Conservation (phyloP, 225 moss, liverwort and hornwort species). For the Straminergon stramineum region DNA sequence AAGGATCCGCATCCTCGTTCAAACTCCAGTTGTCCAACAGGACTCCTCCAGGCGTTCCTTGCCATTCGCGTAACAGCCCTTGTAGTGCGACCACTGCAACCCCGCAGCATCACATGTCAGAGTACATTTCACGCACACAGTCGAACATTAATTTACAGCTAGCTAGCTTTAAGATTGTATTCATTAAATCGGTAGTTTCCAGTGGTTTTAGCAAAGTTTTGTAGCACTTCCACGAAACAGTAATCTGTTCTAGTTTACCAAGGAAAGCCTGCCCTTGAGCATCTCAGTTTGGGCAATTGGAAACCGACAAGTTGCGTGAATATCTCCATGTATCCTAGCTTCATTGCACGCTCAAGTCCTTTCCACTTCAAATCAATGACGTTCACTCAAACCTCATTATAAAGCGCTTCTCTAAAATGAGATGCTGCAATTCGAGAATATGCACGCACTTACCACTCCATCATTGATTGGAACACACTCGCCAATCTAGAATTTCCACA, state of each 20-base stretch:
- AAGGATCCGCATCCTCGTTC: slow-evolving; percentile 24
- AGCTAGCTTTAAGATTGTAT: too few relatives aligned
- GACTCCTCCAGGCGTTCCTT: background rate
- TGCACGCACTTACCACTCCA: background rate
- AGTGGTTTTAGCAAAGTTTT: background rate
- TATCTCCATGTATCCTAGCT: background rate
- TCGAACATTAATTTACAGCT: background rate
- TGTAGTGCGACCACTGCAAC: slow-evolving; percentile 12
- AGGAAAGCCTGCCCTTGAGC: background rate
- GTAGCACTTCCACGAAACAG: background rate
- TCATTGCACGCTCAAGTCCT: background rate
- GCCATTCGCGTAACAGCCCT: slow-evolving; percentile 7
- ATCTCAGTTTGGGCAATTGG: background rate
- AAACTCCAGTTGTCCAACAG: slow-evolving; percentile 15
- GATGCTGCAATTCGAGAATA: background rate
- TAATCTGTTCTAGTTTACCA: background rate
- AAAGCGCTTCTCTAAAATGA: background rate
- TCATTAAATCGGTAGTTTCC: background rate
- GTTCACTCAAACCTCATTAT: background rate
- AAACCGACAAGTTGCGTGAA: too few relatives aligned
- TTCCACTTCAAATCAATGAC: background rate
- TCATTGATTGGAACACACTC: background rate
- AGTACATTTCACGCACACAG: background rate
- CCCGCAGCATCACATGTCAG: background rate
- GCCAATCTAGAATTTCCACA: background rate